phyloP scores from a whole-genome alignment of 805 yeast species.

The Candida ortonii region DNA sequence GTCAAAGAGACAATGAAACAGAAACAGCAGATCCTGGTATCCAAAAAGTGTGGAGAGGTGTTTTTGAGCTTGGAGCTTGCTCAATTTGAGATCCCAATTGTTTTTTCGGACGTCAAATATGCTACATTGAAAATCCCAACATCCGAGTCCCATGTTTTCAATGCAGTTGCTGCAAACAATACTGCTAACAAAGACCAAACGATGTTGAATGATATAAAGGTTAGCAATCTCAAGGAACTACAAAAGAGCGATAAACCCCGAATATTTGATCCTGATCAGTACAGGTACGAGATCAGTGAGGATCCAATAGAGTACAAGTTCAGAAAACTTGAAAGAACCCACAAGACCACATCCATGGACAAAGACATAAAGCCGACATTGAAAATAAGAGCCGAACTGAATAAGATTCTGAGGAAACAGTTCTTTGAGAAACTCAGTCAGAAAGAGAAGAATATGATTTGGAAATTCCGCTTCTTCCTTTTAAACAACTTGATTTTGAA shows the following conservation, averaged over 20 bases:
- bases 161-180: slow-evolving; percentile 17
- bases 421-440: slow-evolving; percentile 80
- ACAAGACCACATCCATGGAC: slow-evolving; percentile 73
- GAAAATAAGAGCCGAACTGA: slow-evolving; percentile 69
- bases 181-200: slow-evolving; percentile 19
- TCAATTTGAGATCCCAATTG: slow-evolving; percentile 69
- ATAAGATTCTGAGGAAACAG: slow-evolving; percentile 67
- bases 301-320: slow-evolving; percentile 90
- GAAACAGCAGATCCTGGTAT: slow-evolving; percentile 11
- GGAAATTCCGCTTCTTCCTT: slow-evolving; percentile 86
- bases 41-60: slow-evolving; percentile 17
- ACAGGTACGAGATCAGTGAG: slow-evolving; percentile 37
- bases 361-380: slow-evolving; percentile 87
- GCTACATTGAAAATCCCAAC: slow-evolving; percentile 29
- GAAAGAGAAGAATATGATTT: slow-evolving; percentile 79
- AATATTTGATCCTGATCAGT: slow-evolving; percentile 69
- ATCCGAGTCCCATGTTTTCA: slow-evolving; percentile 22
- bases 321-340: slow-evolving; percentile 78
- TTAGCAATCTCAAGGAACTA: slow-evolving; percentile 19
- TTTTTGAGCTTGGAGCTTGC: slow-evolving; percentile 48
- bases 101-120: slow-evolving; percentile 58
- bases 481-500: slow-evolving; percentile 47
- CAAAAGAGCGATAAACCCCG: slow-evolving; percentile 14
- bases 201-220: slow-evolving; percentile 25
- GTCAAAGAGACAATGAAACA: slow-evolving; percentile 11